Conservation (phyloP, 768 basidiomycete genomes). For the Psilocybe subaeruginosa region DNA sequence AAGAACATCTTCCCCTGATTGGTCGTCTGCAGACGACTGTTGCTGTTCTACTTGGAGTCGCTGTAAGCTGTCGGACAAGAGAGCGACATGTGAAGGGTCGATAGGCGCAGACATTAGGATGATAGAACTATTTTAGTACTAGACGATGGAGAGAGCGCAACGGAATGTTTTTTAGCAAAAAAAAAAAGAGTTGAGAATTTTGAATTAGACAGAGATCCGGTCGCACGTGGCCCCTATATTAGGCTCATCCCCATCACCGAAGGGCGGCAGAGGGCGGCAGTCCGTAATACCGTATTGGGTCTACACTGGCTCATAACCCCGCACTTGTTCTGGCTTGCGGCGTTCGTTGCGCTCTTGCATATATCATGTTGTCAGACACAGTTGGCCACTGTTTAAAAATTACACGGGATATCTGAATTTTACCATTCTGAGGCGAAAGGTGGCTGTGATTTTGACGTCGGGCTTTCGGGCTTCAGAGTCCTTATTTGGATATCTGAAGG, state of each 20-base stretch:
- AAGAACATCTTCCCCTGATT: slow-evolving; percentile 10
- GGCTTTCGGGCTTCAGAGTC: slow-evolving; percentile 24
- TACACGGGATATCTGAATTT: background rate
- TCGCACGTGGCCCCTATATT: slow-evolving; percentile 12
- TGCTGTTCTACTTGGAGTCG: slow-evolving; percentile 39
- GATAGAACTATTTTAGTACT: slow-evolving; percentile 6
- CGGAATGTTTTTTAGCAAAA: too few species aligned
- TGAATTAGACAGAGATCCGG: slow-evolving; percentile 1
- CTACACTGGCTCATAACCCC: background rate
- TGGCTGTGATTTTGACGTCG: slow-evolving; percentile 27
- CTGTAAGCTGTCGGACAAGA: slow-evolving; percentile 49
- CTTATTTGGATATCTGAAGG: slow-evolving; percentile 42
- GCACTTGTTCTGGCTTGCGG: background rate
- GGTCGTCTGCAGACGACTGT: slow-evolving; percentile 6
- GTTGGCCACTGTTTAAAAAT: too few species aligned
- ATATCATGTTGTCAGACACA: too few species aligned
- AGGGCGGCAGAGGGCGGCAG: background rate
- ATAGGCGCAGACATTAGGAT: slow-evolving; percentile 19
- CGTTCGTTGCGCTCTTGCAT: background rate
- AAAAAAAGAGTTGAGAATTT: background rate
- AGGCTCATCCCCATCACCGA: background rate
- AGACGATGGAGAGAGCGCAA: background rate
- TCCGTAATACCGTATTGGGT: background rate
- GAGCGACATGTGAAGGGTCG: slow-evolving; percentile 27
- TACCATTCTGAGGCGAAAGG: background rate